phyloP scores from a whole-genome alignment of 2,329 filamentous ascomycete species.

The Aspergillus phoenicis region DNA sequence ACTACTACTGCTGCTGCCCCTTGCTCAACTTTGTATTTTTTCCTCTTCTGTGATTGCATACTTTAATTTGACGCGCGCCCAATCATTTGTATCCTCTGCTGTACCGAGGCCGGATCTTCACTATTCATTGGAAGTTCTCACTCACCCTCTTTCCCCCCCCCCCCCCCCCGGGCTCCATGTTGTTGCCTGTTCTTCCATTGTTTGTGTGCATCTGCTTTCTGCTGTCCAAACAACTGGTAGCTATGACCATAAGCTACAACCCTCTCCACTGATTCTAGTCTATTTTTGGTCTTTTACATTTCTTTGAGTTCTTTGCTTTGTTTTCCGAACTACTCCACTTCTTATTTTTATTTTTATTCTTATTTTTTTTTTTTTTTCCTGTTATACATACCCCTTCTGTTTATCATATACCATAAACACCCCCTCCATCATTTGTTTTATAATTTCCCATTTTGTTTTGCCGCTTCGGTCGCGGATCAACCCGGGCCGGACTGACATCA shows the following conservation, averaged over 20 bases:
- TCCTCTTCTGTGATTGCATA: constrained; percentile 19
- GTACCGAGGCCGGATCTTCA: constrained; percentile 9
- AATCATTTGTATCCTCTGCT: background rate
- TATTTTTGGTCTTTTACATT: constrained; percentile 14
- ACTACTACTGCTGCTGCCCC: constrained; percentile 7
- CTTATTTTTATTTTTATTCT: constrained; percentile 1
- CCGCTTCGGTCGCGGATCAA: constrained; percentile 23
- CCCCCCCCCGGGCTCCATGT: constrained; percentile 1
- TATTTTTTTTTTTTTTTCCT: no score
- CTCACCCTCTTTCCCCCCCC: constrained; percentile 3
- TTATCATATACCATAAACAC: no score
- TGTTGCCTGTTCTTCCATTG: constrained; percentile 12
- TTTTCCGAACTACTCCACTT: constrained; percentile 14
- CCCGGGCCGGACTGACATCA: constrained; percentile 31
- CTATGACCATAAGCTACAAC: no score
- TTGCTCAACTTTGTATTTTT: constrained; percentile 18
- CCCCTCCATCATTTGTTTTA: background rate
- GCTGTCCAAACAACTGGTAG: background rate
- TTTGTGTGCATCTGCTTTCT: background rate
- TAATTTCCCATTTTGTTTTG: background rate
- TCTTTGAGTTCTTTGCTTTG: constrained; percentile 6
- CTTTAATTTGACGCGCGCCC: constrained; percentile 12
- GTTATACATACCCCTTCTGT: no score
- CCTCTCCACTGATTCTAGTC: constrained; percentile 20
- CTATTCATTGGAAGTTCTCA: constrained; percentile 16